Base-by-base conservation (phyloP, 192 early-diverging fungal genomes). In the Chytriomyces sp. region DNA sequence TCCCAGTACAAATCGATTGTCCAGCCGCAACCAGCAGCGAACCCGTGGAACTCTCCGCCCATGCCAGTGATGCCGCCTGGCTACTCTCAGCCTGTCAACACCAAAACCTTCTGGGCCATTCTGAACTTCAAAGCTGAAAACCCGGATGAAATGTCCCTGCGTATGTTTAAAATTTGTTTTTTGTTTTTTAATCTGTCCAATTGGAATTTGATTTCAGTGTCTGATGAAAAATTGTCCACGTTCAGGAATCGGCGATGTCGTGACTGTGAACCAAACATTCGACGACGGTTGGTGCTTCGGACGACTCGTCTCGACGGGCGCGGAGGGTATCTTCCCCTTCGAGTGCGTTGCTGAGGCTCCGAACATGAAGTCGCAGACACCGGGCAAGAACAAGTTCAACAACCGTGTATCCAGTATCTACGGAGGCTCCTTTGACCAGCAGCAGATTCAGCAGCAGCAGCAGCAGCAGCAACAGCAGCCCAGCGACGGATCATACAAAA, bases 221-320 rank as follows among this genome's bases (percentile, higher is more conserved):
- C 28, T 35, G 28, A 35, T 2, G 28, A 35, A 35, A 35, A 35
- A 35, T 16, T 11, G 23, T 7, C 69, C 28, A 11, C 10, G 11
- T 20, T 28, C 50, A 71, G 69, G 18, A 47, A 65, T 64, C 45
- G 73, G 73, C 23, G 73, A 75, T 5, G 24, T 63, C 64, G 61
- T 75, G 16, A 24, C 26, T 26, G 73, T 75, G 10, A 46, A 20
- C n/a, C 20, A 64, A 23, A 47, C 13, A 28, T 75, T 69, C 62
- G 73, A 75, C 73, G 73, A 75, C 28, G 73, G 73, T 9, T 75
- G 73, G 73, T 20, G 26, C 45, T 45, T 45, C 18, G 73, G 73
- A 16, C 23, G 35, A 20, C 13, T 68, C 11, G 24, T 35, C 28
- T 11, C 53, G 11, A 67, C 61, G 9, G 10, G 63, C 0, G 20